Evolutionary conservation across 352 stramenopile genomes (phyloP).

Genomic region (Globisporangium megalacanthum): DNA sequence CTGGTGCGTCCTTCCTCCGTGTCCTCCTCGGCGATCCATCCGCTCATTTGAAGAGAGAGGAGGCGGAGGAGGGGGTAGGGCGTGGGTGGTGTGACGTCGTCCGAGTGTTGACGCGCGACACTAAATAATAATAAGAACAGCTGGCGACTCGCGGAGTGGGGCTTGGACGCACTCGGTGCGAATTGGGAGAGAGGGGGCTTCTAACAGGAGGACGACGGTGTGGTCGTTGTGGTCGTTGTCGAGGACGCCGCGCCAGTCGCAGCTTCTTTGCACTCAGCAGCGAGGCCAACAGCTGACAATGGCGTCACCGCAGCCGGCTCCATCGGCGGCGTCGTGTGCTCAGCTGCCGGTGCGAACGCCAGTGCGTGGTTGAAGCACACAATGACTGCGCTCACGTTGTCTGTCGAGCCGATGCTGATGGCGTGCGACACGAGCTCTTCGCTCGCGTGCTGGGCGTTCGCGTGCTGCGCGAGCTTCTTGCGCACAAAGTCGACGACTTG

Average conservation of each 20-base stretch:
- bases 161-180: too few relatives aligned
- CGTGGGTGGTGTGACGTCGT: background rate
- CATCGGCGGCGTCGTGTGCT: background rate
- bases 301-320: background rate
- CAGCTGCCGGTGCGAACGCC: conserved; percentile 14
- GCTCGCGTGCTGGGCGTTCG: conserved; percentile 69
- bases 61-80: background rate
- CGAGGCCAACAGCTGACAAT: background rate
- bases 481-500: conserved; percentile 81
- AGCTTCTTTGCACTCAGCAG: conserved; percentile 11
- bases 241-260: conserved; percentile 8
- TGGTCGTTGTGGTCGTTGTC: conserved; percentile 27
- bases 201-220: background rate
- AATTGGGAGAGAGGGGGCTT: background rate
- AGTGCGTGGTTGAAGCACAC: conserved; percentile 68
- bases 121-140: background rate
- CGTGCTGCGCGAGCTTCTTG: conserved; percentile 56
- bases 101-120: background rate
- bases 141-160: background rate
- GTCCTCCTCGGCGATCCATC: background rate
- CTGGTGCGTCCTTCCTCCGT: background rate
- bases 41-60: background rate
- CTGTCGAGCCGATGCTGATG: conserved; percentile 69
- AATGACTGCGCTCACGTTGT: conserved; percentile 82
- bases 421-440: conserved; percentile 81